Evolutionary conservation across 1,284 basidiomycete genomes (phyloP), one percentile per base, ranked within the genome.

Genomic region (Spongiforma sp.): DNA sequence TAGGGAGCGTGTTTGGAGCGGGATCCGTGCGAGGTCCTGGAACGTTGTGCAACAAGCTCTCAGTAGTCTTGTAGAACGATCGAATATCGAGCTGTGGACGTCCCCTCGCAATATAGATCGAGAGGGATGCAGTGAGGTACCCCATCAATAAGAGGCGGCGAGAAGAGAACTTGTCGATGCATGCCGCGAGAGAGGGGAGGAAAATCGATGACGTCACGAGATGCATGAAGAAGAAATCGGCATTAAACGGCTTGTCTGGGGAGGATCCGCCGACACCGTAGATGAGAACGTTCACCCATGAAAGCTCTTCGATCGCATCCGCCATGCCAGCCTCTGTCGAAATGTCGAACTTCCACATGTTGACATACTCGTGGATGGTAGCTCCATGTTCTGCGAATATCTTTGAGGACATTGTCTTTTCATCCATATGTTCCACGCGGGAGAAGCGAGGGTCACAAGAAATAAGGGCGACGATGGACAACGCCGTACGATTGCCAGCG

Each of bases 271-370:
- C 76, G 24, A 83, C 75, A 5, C 80, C 82, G 59, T 82, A 85
- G n/a, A 83, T 71, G 41, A 82, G 65, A 3, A 66, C 73, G 37
- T 76, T 79, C 32, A 76, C 73, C 80, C 82, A 84, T 28, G 75
- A 72, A 9, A 85, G 70, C 61, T 86, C 71, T 60, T 78, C 78
- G 17, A 83, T 65, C 17, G 81, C 79, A 19, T 68, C 68, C 9
- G 75, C 74, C 4, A 76, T 64, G 12, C 73, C 73, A 5, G 66
- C 67, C 73, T 73, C 62, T 11, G 73, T 72, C 2, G 73, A 63
- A 26, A 79, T 71, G 50, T 79, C 76, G 10, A 83, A 76, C 19
- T 73, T 77, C 89, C 88, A 91, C 66, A 82, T 78, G 7, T 78
- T 73, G 15, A 82, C 82, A 60, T 86, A 80, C 24, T 80, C 73